Percentiles rank a stretch among this genome's conserved stretches.
Evolutionary conservation across 495 filamentous ascomycete genomes (phyloP).

Genomic region (Penicillium robsamsonii): DNA sequence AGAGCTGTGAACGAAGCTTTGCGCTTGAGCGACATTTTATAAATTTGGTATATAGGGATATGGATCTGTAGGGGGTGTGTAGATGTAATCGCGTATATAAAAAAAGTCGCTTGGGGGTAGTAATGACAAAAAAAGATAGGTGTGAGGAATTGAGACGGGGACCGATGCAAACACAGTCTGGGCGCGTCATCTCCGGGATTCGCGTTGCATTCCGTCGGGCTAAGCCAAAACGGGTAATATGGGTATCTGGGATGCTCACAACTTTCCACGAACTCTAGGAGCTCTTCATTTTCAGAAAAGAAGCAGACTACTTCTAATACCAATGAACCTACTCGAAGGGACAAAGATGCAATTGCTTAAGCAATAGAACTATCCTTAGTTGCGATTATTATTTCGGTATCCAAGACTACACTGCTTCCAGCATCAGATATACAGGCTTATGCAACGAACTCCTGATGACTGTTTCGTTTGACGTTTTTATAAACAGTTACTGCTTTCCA

Average conservation of each 20-base stretch:
- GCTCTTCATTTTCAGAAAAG: not conserved
- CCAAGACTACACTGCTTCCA: not conserved
- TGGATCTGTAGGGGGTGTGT: not conserved
- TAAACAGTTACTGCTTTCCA: too few species aligned
- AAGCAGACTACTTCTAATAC: not conserved
- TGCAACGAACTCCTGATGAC: not conserved
- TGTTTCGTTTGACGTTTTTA: too few species aligned
- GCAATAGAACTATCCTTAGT: not conserved
- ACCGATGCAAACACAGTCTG: slow-evolving; percentile 14
- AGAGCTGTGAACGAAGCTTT: slow-evolving; percentile 45
- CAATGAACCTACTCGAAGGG: not conserved
- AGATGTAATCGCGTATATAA: not conserved
- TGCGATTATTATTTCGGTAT: slow-evolving; percentile 1
- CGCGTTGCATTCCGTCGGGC: slow-evolving; percentile 25
- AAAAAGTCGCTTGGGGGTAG: not conserved
- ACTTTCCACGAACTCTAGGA: not conserved
- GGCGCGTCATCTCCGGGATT: slow-evolving; percentile 21
- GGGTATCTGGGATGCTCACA: slow-evolving; percentile 2
- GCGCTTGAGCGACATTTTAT: slow-evolving; percentile 50
- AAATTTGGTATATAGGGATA: not conserved
- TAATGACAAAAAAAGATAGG: slow-evolving; percentile 2
- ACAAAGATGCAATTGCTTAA: too few species aligned
- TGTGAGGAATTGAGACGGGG: slow-evolving; percentile 14
- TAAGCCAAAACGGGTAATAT: slow-evolving; percentile 28
- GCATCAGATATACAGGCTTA: not conserved